Evolutionary conservation across 805 yeast species (phyloP).

Genomic region (Spathaspora sp.): DNA sequence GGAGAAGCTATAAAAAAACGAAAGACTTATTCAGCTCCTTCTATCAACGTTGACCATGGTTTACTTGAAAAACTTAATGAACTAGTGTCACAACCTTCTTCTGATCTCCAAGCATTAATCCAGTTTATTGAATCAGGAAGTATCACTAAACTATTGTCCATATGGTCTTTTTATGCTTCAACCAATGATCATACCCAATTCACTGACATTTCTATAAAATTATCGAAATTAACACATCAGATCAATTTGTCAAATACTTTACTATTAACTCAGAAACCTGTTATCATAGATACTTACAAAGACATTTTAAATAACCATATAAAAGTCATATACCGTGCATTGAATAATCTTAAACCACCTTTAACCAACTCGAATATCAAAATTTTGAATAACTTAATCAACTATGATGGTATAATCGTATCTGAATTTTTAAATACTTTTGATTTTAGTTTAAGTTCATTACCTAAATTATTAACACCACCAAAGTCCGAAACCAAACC

Average conservation of each 20-base stretch:
- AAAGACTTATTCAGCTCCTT: slow-evolving; percentile 4
- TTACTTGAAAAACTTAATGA: slow-evolving; percentile 9
- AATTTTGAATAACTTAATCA: slow-evolving; percentile 49
- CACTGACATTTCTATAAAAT: slow-evolving; percentile 37
- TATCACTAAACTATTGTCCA: slow-evolving; percentile 29
- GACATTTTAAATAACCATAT: slow-evolving; percentile 53
- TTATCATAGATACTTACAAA: slow-evolving; percentile 38
- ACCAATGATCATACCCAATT: slow-evolving; percentile 51
- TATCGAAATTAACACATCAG: slow-evolving; percentile 28
- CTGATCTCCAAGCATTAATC: slow-evolving; percentile 10
- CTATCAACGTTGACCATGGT: slow-evolving; percentile 12
- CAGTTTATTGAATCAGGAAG: slow-evolving; percentile 24
- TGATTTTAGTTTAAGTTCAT: slow-evolving; percentile 59
- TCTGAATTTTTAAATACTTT: slow-evolving; percentile 61
- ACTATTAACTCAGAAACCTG: slow-evolving; percentile 16
- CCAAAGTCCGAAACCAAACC: slow-evolving; percentile 32
- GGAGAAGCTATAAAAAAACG: slow-evolving; percentile 3
- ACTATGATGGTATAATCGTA: slow-evolving; percentile 46
- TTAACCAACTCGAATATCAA: slow-evolving; percentile 60
- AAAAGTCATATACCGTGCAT: slow-evolving; percentile 65
- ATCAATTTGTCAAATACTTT: slow-evolving; percentile 9
- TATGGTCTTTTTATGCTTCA: slow-evolving; percentile 42
- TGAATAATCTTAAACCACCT: slow-evolving; percentile 55
- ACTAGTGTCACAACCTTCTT: slow-evolving; percentile 1
- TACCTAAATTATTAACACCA: slow-evolving; percentile 62